A percentile compares a stretch with the other conserved stretches of the same genome.
These are phyloP conservation scores for Triglochin maritima DNA, from an alignment of 106 monocot genomes.

Conservation along the genomic window DNA sequence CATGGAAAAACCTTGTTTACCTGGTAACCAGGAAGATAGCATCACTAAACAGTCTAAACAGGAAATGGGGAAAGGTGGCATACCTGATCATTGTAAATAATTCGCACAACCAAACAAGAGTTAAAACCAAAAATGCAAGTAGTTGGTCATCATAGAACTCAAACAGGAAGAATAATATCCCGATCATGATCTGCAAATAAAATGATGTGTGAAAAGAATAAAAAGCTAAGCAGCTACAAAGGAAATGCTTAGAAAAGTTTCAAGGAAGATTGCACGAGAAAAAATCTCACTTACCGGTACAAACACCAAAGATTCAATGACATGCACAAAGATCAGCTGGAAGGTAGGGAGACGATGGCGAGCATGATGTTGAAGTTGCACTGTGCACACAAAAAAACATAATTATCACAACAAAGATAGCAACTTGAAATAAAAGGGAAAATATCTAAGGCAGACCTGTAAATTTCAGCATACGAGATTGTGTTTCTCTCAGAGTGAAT, in stretches of 20 bases:
- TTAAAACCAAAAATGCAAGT: conserved; percentile 91
- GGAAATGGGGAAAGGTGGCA: not conserved
- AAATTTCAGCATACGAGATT: conserved; percentile 99
- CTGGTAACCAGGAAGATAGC: no score
- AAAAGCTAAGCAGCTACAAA: not conserved
- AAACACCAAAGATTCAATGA: conserved; percentile 96
- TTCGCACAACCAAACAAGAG: conserved; percentile 98
- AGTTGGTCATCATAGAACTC: conserved; percentile 99
- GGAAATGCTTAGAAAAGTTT: not conserved
- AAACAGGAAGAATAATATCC: conserved; percentile 93
- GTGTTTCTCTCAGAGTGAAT: conserved; percentile 94
- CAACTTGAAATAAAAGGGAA: not conserved
- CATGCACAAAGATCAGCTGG: conserved; percentile 97
- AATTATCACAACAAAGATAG: not conserved
- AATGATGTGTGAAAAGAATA: not conserved
- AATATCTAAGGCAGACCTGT: conserved; percentile 46
- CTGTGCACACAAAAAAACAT: conserved; percentile 35
- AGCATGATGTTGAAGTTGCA: conserved; percentile 99
- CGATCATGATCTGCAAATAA: conserved; percentile 89
- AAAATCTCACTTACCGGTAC: conserved; percentile 61
- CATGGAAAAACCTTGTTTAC: no score
- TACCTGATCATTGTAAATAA: conserved; percentile 99
- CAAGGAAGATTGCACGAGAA: not conserved
- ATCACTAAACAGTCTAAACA: no score
- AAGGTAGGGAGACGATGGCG: conserved; percentile 96